These are phyloP conservation scores for Tulasnella sp. DNA, from an alignment of 768 basidiomycete genomes.

Conservation along the genomic window DNA sequence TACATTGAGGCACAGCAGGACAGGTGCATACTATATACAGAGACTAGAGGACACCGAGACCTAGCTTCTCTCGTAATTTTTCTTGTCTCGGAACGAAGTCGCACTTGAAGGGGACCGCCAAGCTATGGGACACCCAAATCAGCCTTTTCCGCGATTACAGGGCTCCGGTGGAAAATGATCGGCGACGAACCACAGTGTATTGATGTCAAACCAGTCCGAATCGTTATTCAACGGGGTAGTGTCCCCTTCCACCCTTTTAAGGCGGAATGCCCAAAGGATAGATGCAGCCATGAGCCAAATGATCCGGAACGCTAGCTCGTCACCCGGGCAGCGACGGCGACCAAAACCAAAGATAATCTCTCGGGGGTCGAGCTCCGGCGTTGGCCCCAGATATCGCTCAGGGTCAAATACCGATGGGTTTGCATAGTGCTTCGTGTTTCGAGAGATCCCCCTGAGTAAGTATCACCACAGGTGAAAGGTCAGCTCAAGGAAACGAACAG, in stretches of 20 bases:
- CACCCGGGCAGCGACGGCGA: not conserved
- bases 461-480: too few species aligned
- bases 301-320: not conserved
- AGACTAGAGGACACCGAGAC: too few species aligned
- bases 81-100: not conserved
- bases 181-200: not conserved
- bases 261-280: not conserved
- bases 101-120: not conserved
- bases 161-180: not conserved
- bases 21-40: too few species aligned
- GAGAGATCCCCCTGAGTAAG: not conserved
- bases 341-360: slow-evolving; percentile 1
- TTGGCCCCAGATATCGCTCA: not conserved
- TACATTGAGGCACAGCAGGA: too few species aligned
- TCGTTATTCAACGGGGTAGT: not conserved
- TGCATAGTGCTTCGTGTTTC: not conserved
- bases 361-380: not conserved
- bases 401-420: slow-evolving; percentile 7
- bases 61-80: not conserved
- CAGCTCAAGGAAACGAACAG: too few species aligned
- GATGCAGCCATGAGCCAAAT: not conserved
- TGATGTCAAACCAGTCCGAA: not conserved
- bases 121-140: not conserved
- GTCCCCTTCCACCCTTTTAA: not conserved
- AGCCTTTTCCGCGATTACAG: not conserved